Evolutionary conservation across 2,329 filamentous ascomycete species (phyloP).

Genomic region (Leptographium lundbergii): DNA sequence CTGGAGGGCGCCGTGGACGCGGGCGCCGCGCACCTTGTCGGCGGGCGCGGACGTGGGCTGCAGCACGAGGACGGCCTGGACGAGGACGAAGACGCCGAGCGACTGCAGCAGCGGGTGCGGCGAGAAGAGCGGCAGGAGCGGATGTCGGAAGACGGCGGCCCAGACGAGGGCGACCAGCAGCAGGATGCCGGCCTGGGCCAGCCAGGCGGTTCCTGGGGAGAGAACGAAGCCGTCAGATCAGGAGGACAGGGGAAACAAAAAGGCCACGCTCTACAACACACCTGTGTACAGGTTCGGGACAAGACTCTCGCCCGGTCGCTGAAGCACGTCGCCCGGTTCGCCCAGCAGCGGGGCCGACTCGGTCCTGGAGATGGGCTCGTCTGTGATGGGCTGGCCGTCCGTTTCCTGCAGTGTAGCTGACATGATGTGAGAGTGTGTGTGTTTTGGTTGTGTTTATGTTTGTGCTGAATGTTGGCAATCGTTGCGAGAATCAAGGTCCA

Average conservation of each 20-base stretch:
- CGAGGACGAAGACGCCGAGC: conserved; percentile 58
- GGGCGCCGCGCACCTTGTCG: conserved; percentile 54
- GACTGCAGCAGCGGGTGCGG: conserved; percentile 66
- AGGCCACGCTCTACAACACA: conserved; percentile 30
- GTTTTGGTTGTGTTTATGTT: not conserved
- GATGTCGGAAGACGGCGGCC: conserved; percentile 58
- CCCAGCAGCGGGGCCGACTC: conserved; percentile 64
- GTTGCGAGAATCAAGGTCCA: too few relatives aligned
- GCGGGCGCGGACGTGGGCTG: conserved; percentile 71
- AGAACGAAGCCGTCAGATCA: not conserved
- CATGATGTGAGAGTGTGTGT: not conserved
- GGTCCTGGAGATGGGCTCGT: not conserved
- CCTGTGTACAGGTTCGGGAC: conserved; percentile 63
- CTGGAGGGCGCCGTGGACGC: conserved; percentile 59
- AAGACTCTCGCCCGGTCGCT: conserved; percentile 51
- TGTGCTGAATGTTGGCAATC: not conserved
- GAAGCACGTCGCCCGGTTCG: conserved; percentile 58
- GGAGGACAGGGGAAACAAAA: not conserved
- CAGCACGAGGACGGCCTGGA: conserved; percentile 70
- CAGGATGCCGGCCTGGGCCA: conserved; percentile 68
- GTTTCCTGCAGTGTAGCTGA: not conserved
- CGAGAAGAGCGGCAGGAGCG: conserved; percentile 65
- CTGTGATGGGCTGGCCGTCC: not conserved
- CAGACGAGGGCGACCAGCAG: conserved; percentile 68
- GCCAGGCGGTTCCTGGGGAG: conserved; percentile 54